Conservation (phyloP, 2,329 filamentous ascomycete species). For the Elsinoe fawcettii region DNA sequence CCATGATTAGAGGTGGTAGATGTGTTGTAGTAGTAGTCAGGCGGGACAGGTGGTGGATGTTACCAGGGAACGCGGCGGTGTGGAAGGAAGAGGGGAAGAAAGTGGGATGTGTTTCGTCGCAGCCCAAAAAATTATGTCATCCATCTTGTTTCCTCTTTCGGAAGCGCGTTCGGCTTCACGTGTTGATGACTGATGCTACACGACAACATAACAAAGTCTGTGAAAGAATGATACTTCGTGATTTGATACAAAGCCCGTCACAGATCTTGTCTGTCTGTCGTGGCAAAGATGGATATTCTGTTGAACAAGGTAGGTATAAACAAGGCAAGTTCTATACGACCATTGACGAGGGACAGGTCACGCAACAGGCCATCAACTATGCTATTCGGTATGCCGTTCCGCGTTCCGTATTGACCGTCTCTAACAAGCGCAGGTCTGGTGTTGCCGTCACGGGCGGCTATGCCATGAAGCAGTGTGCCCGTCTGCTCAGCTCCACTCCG, state of each 20-base stretch:
- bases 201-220: background rate
- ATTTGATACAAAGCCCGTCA: background rate
- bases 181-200: background rate
- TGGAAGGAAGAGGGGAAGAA: background rate
- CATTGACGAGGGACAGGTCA: constrained; percentile 42
- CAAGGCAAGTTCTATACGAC: background rate
- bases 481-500: constrained; percentile 59
- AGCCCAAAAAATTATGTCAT: constrained; percentile 12
- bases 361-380: constrained; percentile 81
- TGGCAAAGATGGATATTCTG: constrained; percentile 59
- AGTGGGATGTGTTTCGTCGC: constrained; percentile 7
- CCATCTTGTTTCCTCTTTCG: constrained; percentile 8
- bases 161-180: constrained; percentile 6
- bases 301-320: constrained; percentile 47
- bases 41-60: too few species aligned
- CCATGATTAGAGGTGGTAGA: constrained; percentile 47
- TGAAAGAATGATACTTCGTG: background rate
- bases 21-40: background rate
- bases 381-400: constrained; percentile 55
- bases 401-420: background rate
- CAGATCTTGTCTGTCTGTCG: background rate
- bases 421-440: constrained; percentile 49
- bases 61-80: background rate
- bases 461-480: constrained; percentile 73
- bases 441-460: constrained; percentile 78